Conservation (phyloP, 164 flowering plant genomes). For the Vitis rotundifolia region DNA sequence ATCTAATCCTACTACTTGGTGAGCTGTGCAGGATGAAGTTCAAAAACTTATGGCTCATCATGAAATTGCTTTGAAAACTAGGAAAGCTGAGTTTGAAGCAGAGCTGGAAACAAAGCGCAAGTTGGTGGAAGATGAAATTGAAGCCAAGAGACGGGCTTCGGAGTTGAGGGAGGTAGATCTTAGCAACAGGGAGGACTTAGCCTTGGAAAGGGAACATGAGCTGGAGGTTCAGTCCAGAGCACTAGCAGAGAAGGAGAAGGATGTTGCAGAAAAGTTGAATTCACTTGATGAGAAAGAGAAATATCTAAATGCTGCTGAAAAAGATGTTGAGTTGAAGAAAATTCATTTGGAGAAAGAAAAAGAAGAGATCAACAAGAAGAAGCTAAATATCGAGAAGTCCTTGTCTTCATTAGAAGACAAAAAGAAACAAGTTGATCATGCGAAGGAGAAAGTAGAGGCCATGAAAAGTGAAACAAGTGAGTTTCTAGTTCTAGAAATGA, state of each 20-base stretch:
- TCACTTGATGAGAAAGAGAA: constrained; percentile 61
- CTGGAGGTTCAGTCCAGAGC: constrained; percentile 47
- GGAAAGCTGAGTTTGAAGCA: constrained; percentile 59
- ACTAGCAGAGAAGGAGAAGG: constrained; percentile 59
- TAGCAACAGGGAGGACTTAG: constrained; percentile 54
- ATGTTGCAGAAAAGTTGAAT: constrained; percentile 41
- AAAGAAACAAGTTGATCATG: constrained; percentile 51
- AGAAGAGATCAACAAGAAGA: constrained; percentile 45
- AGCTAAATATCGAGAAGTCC: constrained; percentile 48
- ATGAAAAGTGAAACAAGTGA: constrained; percentile 68
- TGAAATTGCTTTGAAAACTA: constrained; percentile 47
- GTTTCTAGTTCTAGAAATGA: constrained; percentile 58
- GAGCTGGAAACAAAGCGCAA: constrained; percentile 60
- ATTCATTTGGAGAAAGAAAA: constrained; percentile 50
- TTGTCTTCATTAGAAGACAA: constrained; percentile 47
- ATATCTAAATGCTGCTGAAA: constrained; percentile 39
- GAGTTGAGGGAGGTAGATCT: constrained; percentile 83
- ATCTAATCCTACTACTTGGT: constrained; percentile 5
- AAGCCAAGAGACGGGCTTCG: constrained; percentile 68
- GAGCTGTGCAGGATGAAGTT: constrained; percentile 53
- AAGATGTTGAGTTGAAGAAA: constrained; percentile 48
- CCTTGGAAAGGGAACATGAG: constrained; percentile 65
- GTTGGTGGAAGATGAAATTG: constrained; percentile 71
- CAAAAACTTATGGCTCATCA: constrained; percentile 52
- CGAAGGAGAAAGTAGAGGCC: constrained; percentile 55